Base-by-base conservation (phyloP, 352 stramenopile species). In the Pythium guiyangense region DNA sequence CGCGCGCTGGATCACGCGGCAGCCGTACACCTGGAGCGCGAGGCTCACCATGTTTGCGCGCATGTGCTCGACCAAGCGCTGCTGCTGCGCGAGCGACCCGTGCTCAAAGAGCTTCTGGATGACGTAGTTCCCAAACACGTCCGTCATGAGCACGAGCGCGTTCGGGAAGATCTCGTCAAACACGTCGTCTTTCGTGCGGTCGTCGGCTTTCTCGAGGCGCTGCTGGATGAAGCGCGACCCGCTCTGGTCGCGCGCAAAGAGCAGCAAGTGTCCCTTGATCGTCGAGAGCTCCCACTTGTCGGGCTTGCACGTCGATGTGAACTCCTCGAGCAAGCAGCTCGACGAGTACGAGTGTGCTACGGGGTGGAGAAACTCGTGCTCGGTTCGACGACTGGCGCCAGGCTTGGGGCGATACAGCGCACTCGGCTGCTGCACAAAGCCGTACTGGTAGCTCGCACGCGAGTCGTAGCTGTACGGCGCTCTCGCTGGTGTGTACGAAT, bases 121-220 rank as follows among this genome's bases (percentile, higher is more conserved):
- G 27, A 99, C 97, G 63, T 99, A 99, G 71, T 99, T 99, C 18
- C 97, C 97, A 70, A 99, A 99, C 8, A 99, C 96, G 55, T 96
- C 87, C 31, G 81, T 92, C 88, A 97, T 97, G 45, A 97, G 63
- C 45, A 76, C 31, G 20, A 96, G 69, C 17, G 79, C 86, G 40
- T 90, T 79, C 12, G 82, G 81, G 27, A 79, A 88, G n/a, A 95
- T 78, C 53, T 97, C 88, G 39, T 77, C 75, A 54, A 96, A 96
- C 9, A 86, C 80, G 2, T 88, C 72, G 18, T 83, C 59, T 54
- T 91, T 91, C 27, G 70, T 59, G 18, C 75, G 69, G 12, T 94
- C 78, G 31, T 89, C 80, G 0, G 86, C 88, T 46, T 86, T 91
- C 57, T 97, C 88, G 31, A 96, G 64, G 58, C 92, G 89, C 49